phyloP scores from a whole-genome alignment of 2,329 filamentous ascomycete genomes.

The Alternaria longipes region DNA sequence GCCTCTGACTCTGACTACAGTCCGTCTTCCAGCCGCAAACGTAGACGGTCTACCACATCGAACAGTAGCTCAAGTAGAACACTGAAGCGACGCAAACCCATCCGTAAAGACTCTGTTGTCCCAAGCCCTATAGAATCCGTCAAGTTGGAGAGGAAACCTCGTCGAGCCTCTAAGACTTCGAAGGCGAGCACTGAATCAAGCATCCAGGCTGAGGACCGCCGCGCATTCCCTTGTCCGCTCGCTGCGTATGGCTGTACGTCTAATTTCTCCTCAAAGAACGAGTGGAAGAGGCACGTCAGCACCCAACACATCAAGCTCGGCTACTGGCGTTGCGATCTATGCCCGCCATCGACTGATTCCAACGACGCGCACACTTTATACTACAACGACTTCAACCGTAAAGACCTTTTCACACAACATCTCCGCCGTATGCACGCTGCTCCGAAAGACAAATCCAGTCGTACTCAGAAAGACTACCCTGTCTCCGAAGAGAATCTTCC shows the following conservation, averaged over 20 bases:
- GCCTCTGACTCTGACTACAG: slow-evolving; percentile 50
- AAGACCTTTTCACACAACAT: slow-evolving; percentile 91
- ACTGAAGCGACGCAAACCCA: slow-evolving; percentile 30
- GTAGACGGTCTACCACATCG: slow-evolving; percentile 40
- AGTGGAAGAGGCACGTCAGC: slow-evolving; percentile 90
- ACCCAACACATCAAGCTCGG: slow-evolving; percentile 80
- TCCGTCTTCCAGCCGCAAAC: slow-evolving; percentile 33
- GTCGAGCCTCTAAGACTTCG: slow-evolving; percentile 20
- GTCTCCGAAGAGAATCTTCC: slow-evolving; percentile 64
- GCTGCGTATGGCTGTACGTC: slow-evolving; percentile 76
- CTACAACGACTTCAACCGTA: slow-evolving; percentile 82
- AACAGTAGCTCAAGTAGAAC: slow-evolving; percentile 28
- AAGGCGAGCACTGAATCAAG: slow-evolving; percentile 21
- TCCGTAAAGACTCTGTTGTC: slow-evolving; percentile 33
- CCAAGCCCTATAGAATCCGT: slow-evolving; percentile 14
- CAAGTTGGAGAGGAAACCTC: slow-evolving; percentile 32
- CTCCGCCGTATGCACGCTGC: slow-evolving; percentile 83
- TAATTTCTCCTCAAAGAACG: slow-evolving; percentile 83
- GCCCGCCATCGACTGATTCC: slow-evolving; percentile 51
- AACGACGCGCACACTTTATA: slow-evolving; percentile 38
- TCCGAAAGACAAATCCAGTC: slow-evolving; percentile 44
- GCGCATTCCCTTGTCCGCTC: slow-evolving; percentile 80
- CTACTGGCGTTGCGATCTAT: slow-evolving; percentile 79
- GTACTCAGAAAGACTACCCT: slow-evolving; percentile 55
- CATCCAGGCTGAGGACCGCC: slow-evolving; percentile 35